These are phyloP conservation scores for Trypanosoma avium DNA, from an alignment of 208 protist species.

Conservation along the genomic window DNA sequence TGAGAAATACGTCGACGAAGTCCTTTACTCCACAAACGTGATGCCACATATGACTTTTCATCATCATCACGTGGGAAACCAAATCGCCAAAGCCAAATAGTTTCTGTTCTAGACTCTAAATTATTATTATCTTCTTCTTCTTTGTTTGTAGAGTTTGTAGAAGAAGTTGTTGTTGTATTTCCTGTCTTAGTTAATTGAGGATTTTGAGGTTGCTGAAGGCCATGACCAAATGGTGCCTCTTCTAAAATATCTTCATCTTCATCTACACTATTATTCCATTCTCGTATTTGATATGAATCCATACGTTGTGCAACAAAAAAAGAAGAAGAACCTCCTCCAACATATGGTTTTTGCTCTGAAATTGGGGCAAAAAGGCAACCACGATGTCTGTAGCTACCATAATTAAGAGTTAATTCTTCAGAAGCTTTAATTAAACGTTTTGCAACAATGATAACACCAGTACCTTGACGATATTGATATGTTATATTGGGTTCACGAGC, in stretches of 20 bases:
- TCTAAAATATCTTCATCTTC: constrained; percentile 3
- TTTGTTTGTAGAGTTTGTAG: constrained; percentile 2
- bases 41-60: constrained; percentile 67
- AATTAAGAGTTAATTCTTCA: constrained; percentile 78
- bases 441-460: constrained; percentile 51
- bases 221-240: constrained; percentile 29
- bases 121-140: neutral
- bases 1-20: constrained; percentile 69
- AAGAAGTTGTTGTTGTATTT: too few relatives aligned
- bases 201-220: constrained; percentile 9
- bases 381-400: constrained; percentile 64
- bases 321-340: too few relatives aligned
- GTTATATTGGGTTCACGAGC: constrained; percentile 50
- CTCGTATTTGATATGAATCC: constrained; percentile 23
- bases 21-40: constrained; percentile 54
- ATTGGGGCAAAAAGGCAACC: constrained; percentile 62
- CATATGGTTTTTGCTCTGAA: neutral
- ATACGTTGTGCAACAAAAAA: too few relatives aligned
- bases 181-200: too few relatives aligned
- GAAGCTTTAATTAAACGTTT: constrained; percentile 43
- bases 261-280: constrained; percentile 22
- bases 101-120: constrained; percentile 51
- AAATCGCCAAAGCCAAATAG: constrained; percentile 79
- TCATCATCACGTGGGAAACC: constrained; percentile 66
- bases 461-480: constrained; percentile 36